These are phyloP conservation scores for Capronia americana DNA, from an alignment of 2,329 filamentous ascomycete genomes.

Conservation along the genomic window DNA sequence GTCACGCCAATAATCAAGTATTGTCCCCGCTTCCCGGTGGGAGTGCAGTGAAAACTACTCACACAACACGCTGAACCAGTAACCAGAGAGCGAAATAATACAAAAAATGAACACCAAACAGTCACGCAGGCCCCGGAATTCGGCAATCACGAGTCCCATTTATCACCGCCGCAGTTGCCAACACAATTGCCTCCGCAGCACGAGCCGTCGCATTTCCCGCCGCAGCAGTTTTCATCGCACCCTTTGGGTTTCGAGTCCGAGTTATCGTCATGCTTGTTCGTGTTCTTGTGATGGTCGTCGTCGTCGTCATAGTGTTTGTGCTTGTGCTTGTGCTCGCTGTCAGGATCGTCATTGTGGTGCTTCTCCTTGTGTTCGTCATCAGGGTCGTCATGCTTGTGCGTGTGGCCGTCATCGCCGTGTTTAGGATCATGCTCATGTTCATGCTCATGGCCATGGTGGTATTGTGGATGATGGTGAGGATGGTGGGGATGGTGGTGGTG, in stretches of 20 bases:
- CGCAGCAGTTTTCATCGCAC: not conserved
- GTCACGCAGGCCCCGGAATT: not conserved
- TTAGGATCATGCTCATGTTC: not conserved
- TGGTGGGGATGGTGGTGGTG: too few species aligned
- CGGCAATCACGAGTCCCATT: not conserved
- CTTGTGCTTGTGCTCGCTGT: not conserved
- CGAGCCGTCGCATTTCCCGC: not conserved
- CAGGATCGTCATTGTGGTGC: not conserved
- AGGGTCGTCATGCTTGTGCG: too few species aligned
- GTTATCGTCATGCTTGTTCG: not conserved
- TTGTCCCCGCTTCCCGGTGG: not conserved
- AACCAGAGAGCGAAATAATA: not conserved
- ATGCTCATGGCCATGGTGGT: not conserved
- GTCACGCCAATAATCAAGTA: not conserved
- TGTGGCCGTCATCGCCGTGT: too few species aligned
- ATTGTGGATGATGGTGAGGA: not conserved
- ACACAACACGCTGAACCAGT: not conserved
- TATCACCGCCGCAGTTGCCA: not conserved
- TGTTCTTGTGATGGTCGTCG: not conserved
- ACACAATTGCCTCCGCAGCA: slow-evolving; percentile 1
- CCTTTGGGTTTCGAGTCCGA: not conserved
- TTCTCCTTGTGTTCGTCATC: not conserved
- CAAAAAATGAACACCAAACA: not conserved
- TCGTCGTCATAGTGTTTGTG: not conserved
- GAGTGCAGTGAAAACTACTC: not conserved